Conservation (phyloP, 805 yeast species). For the Lipomyces japonicus region DNA sequence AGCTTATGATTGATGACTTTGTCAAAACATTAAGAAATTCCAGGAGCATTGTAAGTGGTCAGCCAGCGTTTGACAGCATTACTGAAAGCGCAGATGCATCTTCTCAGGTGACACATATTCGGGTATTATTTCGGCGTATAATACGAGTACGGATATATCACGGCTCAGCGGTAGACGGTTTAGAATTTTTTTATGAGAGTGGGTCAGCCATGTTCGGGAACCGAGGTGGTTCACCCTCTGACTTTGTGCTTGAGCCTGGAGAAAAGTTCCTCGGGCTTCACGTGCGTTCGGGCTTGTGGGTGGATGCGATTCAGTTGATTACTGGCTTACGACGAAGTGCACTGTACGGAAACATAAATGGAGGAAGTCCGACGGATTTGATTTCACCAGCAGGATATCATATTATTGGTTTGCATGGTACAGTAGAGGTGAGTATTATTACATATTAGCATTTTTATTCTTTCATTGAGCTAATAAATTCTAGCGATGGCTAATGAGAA, state of each 20-base stretch:
- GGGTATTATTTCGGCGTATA: slow-evolving; percentile 34
- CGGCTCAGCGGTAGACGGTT: slow-evolving; percentile 80
- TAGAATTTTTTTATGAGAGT: slow-evolving; percentile 48
- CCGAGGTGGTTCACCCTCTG: slow-evolving; percentile 45
- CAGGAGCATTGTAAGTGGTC: slow-evolving; percentile 1
- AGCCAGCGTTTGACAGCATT: slow-evolving; percentile 23
- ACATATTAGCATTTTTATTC: not conserved
- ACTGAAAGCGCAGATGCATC: not conserved
- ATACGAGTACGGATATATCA: slow-evolving; percentile 60
- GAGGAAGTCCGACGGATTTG: slow-evolving; percentile 59
- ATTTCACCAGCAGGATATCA: slow-evolving; percentile 60
- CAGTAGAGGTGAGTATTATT: slow-evolving; percentile 41
- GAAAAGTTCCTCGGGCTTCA: slow-evolving; percentile 60
- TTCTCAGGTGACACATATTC: not conserved
- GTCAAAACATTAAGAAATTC: slow-evolving; percentile 31
- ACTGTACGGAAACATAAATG: slow-evolving; percentile 64
- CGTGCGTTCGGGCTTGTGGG: slow-evolving; percentile 78
- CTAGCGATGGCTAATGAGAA: slow-evolving; percentile 11
- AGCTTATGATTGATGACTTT: slow-evolving; percentile 51
- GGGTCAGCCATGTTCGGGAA: slow-evolving; percentile 38
- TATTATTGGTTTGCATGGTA: slow-evolving; percentile 71
- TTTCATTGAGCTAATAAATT: not conserved
- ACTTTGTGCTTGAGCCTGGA: slow-evolving; percentile 52
- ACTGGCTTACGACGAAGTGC: slow-evolving; percentile 43
- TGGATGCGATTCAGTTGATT: slow-evolving; percentile 77